phyloP scores from a whole-genome alignment of 306 rosid species.

The Dryas alaskensis region DNA sequence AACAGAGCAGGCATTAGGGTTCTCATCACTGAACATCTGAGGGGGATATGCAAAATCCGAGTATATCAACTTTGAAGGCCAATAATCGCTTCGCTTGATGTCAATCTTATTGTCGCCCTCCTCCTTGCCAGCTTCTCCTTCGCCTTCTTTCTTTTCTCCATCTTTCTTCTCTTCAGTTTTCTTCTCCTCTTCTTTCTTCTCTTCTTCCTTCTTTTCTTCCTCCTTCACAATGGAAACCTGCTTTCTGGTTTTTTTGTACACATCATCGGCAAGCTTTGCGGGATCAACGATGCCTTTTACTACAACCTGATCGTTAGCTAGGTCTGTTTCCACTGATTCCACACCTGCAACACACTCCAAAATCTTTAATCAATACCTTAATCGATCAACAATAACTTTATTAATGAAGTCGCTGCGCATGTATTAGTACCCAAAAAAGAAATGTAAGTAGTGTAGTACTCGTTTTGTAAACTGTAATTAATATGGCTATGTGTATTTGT shows the following conservation, averaged over 20 bases:
- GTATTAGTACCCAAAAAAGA: too few relatives aligned
- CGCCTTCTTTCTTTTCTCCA: conserved; percentile 37
- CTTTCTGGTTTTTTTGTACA: conserved; percentile 65
- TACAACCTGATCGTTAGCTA: conserved; percentile 56
- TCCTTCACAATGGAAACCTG: conserved; percentile 66
- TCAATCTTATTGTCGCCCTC: conserved; percentile 49
- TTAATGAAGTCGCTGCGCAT: too few relatives aligned
- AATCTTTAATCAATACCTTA: background rate
- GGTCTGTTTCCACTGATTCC: conserved; percentile 80
- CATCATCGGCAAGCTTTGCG: conserved; percentile 54
- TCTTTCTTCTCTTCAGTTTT: conserved; percentile 34
- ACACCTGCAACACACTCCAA: conserved; percentile 54
- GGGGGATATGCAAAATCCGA: conserved; percentile 53
- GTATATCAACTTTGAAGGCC: conserved; percentile 45
- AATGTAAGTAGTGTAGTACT: too few relatives aligned
- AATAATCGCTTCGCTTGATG: conserved; percentile 52
- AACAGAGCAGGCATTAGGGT: conserved; percentile 82
- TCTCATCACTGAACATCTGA: conserved; percentile 86
- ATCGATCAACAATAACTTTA: too few relatives aligned
- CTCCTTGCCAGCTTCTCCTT: conserved; percentile 39
- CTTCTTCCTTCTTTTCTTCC: conserved; percentile 58
- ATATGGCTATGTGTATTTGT: too few relatives aligned
- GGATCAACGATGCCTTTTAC: conserved; percentile 81
- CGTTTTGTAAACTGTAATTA: too few relatives aligned
- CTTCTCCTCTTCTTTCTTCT: conserved; percentile 46